Percentiles rank a stretch among this genome's conserved stretches.
Evolutionary conservation across 139 green algal species (phyloP).

Genomic region (Eudorina sp.): DNA sequence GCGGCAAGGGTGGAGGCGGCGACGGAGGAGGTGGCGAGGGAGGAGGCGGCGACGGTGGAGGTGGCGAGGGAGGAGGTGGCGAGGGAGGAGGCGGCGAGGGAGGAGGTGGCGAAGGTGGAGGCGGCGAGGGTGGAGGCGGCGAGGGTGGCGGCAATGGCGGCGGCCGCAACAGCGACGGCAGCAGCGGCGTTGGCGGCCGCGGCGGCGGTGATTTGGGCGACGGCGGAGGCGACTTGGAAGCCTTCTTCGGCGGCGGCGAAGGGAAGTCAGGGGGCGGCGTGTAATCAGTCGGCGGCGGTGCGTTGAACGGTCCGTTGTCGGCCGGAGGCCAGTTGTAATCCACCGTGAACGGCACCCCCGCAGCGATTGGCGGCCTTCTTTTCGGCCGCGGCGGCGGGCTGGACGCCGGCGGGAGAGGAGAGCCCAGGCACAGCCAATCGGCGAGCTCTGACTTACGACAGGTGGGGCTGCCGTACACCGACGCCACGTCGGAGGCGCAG

Average conservation of each 20-base stretch:
- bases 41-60: background rate
- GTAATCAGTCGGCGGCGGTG: background rate
- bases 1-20: background rate
- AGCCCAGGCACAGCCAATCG: constrained; percentile 30
- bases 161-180: background rate
- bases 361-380: background rate
- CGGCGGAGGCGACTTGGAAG: too few species aligned
- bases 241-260: background rate
- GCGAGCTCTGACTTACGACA: background rate
- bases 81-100: background rate
- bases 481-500: constrained; percentile 1
- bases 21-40: background rate
- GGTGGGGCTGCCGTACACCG: background rate
- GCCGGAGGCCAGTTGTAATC: background rate
- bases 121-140: background rate
- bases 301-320: too few species aligned
- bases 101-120: background rate
- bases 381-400: background rate
- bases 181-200: background rate
- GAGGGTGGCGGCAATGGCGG: background rate
- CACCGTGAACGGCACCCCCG: background rate
- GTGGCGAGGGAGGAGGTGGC: background rate
- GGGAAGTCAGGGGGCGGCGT: background rate
- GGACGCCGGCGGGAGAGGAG: too few species aligned
- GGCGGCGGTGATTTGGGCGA: too few species aligned